Base-by-base conservation (phyloP, 345 rosid genomes). In the Rhizophora mangle region DNA sequence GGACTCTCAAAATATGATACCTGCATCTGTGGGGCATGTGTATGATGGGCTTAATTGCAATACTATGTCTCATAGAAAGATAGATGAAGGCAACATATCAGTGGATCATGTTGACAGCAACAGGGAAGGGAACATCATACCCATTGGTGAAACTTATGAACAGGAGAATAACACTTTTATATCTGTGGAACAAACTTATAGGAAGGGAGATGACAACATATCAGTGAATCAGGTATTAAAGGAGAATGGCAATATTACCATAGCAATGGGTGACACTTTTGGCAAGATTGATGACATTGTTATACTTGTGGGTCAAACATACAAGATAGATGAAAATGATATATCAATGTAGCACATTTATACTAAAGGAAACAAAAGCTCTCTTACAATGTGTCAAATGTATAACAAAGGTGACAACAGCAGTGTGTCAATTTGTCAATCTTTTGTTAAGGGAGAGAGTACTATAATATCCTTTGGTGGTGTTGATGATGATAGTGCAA, bases 391-490 rank as follows among this genome's bases (percentile, higher is more conserved):
- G 64, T 73, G 76, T 31, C 83, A 81, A 62, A 58, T 64, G 32
- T 81, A 77, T 60, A 64, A 63, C 69, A 74, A 71, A 60, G 77
- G 69, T 20, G 83, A 81, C 20, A 70, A 56, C 62, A 68, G 55
- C 59, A 77, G 36, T 73, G 36, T 78, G 53, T 71, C 82, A 11
- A 54, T 78, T 46, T 72, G 73, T 56, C 88, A 76, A 62, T 75
- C 83, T 39, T 85, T 60, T 78, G 37, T 37, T 34, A 70, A 56
- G 57, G 86, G 92, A 34, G 85, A 85, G 75, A 82, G 88, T 73
- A 82, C 87, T 54, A 88, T 88, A 15, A 88, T 88, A 64, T 85
- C 88, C 49, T 85, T 88, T 76, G 92, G 92, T 68, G 85, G 87
- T 27, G 75, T 68, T 81, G 85, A 85, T 76, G 88, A 78, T 30